Evolutionary conservation across 2,329 filamentous ascomycete genomes (phyloP).

Genomic region (Sporothrix curviconia): DNA sequence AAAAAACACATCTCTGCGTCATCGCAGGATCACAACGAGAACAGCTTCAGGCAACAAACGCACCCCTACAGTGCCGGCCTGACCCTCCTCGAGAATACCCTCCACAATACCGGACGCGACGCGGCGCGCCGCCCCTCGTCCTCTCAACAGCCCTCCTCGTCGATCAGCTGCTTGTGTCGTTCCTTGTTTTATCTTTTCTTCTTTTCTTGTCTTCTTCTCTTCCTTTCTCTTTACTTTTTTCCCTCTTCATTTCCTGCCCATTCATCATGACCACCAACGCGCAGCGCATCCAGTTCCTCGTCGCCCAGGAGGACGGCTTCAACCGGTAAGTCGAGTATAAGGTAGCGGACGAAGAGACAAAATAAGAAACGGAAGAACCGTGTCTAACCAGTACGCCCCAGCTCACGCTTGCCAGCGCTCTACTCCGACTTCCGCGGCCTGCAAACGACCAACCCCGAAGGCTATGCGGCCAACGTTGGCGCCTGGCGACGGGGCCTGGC

Average conservation of each 20-base stretch:
- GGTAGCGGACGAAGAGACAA: no score
- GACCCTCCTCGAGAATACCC: no score
- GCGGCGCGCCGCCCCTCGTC: not conserved
- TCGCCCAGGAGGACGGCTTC: slow-evolving; percentile 19
- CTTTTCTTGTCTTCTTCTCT: no score
- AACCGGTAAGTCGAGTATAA: slow-evolving; percentile 15
- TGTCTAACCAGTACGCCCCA: no score
- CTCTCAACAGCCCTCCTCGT: not conserved
- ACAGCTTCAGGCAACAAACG: slow-evolving; percentile 5
- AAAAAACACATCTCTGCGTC: slow-evolving; percentile 13
- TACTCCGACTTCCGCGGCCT: slow-evolving; percentile 26
- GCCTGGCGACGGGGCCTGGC: slow-evolving; percentile 31
- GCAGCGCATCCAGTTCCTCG: slow-evolving; percentile 21
- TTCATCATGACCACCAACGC: slow-evolving; percentile 17
- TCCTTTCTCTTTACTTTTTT: not conserved
- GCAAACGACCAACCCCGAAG: slow-evolving; percentile 22
- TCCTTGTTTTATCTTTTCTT: not conserved
- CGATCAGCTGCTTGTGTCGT: no score
- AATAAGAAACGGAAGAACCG: no score
- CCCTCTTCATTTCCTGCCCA: not conserved
- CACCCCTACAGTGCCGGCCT: not conserved
- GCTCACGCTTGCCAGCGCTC: slow-evolving; percentile 23
- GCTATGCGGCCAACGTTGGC: slow-evolving; percentile 28
- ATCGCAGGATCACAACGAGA: no score
- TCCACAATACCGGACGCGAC: not conserved